Base-by-base conservation (phyloP, 208 protist genomes). In the Phytomonas francai region DNA sequence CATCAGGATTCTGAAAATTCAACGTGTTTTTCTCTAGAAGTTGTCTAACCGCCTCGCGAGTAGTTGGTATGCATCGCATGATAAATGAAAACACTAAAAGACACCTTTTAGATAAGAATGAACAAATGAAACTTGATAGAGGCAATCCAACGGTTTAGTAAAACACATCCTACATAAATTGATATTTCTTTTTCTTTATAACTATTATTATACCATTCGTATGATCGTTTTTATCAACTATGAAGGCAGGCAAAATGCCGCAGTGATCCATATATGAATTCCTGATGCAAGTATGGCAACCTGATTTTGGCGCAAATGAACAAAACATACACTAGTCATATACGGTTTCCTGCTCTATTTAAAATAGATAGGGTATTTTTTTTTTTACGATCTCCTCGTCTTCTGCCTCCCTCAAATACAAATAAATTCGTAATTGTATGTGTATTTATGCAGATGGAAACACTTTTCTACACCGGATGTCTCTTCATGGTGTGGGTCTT, bases 401-500 rank as follows among this genome's bases (percentile, higher is more conserved):
- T 7, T 54, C 45, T 5, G 16, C 45, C 45, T 54, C 2, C 16
- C 11, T 25, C 19, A 5, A 16, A 31, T 0, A 62, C 22, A 62
- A 31, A 62, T 25, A 62, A 31, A 29, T 7, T 25, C 28, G 12
- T 45, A 45, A 54, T 12, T 65, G 32, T 27, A 8, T 42, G 32
- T 65, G 16, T 63, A 8, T 42, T 11, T 65, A 8, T 63, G 39
- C 22, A 22, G 12, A 28, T 9, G 42, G 32, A 31, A 8, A 19
- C 8, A 62, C 58, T 49, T 32, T 33, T 67, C n/a, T 12, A 28
- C 28, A 58, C 65, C n/a, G 0, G 33, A 67, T 49, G 68, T 22
- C 29, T 59, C 16, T 68, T 68, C 7, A 59, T 61, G 56, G 79
- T 64, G 45, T 85, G 72, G 27, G 28, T 39, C 7, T 71, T 56